Base-by-base conservation (phyloP, 768 basidiomycete genomes). In the Arthromyces matolae region DNA sequence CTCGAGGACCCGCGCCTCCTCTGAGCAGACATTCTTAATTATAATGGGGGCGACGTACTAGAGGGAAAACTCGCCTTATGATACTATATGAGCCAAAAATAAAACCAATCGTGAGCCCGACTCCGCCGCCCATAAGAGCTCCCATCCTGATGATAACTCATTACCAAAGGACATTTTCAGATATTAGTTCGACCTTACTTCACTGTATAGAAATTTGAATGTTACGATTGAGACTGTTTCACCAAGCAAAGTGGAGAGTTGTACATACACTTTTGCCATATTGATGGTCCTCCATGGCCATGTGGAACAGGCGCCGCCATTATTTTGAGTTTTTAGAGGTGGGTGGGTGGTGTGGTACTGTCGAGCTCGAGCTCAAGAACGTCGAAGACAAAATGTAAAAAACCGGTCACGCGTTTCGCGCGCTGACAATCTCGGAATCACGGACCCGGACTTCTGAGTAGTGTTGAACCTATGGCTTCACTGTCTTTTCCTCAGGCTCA, bases 61-160 rank as follows among this genome's bases (percentile, higher is more conserved):
- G 23, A 32, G 14, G 22, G 32, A 37, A 20, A 37, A 22, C 85
- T 60, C 57, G 90, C 93, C 92, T 76, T 35, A 98, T 68, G 62
- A 98, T 90, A 58, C 84, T 93, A 74, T 87, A 96, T 22, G 86
- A 84, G 34, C 95, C 95, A 61, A 98, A 98, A 51, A 99, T 84
- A 71, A 98, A 97, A 14, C 96, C 95, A 62, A 97, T 96, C 27
- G 93, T 95, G 37, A 96, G 78, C 10, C 95, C 95, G 45, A 97
- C 94, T 49, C 91, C 90, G 57, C 85, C 89, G 47, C 90, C 90
- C 89, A 92, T 92, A 49, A 90, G 68, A 36, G 90, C 91, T 58
- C 90, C 90, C 90, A 93, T 93, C 66, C 90, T 92, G 56, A n/a
- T 51, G 50, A 50, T 57, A 38, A 31, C 22, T 10, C 39, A 46